Evolutionary conservation across 306 rosid genomes (phyloP), one percentile per base, ranked within the genome.

Genomic region (Nissolia schottii): DNA sequence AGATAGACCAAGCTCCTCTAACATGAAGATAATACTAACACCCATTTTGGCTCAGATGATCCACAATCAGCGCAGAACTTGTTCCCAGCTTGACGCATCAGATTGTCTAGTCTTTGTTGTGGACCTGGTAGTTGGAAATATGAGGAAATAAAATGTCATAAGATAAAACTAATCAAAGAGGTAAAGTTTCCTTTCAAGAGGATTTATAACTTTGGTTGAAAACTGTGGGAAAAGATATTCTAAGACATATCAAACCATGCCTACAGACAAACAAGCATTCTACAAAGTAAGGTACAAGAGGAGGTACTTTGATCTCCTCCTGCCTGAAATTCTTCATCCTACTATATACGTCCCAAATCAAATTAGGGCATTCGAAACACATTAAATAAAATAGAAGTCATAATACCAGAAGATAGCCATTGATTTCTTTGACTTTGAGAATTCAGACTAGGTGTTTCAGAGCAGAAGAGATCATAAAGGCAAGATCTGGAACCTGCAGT

Each of bases 1-100:
- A 62, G 24, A 20, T 10, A 56, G 69, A 20, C 6, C 22, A 31
- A 82, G 28, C 20, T 64, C 29, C 2, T 35, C 20, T 11, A 38
- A 41, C 35, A 24, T 2, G 7, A 81, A 74, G 24, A 55, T n/a
- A 67, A 75, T 28, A 85, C 96, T 86, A 84, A 91, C 99, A 87
- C 96, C 99, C 99, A 95, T 91, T 95, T 95, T 65, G 99, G 99
- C 32, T 92, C 94, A 5, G 81, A 83, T 46, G 97, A 78, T 67
- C 93, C 97, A 84, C 99, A 95, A 78, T 95, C 99, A 55, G 99
- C 97, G 50, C 99, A 95, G 35, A 25, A 72, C 70, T 59, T 83
- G 74, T 95, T 95, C 53, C 88, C 86, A 1, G 87, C 84, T 82
- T 92, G 94, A 58, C 72, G 57, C 82, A 76, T 67, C 78, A 95